A percentile compares a stretch with the other conserved stretches of the same genome.
phyloP scores from a whole-genome alignment of 108 stramenopile species.

The Mayamaea pseudoterrestris region DNA sequence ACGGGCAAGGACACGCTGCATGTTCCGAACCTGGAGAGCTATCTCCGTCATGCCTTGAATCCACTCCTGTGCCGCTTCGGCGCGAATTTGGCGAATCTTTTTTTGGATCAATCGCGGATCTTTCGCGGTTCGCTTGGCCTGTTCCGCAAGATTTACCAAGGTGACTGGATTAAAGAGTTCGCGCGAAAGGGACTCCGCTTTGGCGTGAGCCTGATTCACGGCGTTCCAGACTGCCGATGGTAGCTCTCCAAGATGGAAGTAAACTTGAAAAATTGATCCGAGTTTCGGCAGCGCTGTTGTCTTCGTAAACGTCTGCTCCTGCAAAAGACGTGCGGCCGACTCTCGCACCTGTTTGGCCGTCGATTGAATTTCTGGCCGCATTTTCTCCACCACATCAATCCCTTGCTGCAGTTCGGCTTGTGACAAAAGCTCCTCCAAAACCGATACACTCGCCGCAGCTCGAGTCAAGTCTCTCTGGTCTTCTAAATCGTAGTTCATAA shows the following conservation, averaged over 20 bases:
- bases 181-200: constrained; percentile 23
- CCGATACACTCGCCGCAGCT: constrained; percentile 66
- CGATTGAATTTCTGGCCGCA: constrained; percentile 24
- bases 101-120: constrained; percentile 31
- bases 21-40: constrained; percentile 53
- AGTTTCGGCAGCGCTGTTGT: constrained; percentile 19
- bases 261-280: constrained; percentile 76
- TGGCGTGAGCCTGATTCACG: constrained; percentile 36
- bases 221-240: constrained; percentile 71
- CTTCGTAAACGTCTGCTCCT: constrained; percentile 28
- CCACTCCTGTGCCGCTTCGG: constrained; percentile 46
- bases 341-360: constrained; percentile 16
- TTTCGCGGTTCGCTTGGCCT: constrained; percentile 9
- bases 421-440: constrained; percentile 58
- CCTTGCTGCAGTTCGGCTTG: constrained; percentile 32
- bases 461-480: constrained; percentile 72
- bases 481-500: constrained; percentile 50
- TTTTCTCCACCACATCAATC: constrained; percentile 53
- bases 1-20: constrained; percentile 62
- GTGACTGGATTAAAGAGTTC: constrained; percentile 27
- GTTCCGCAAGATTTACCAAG: constrained; percentile 24
- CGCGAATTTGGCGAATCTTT: constrained; percentile 50
- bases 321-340: constrained; percentile 25
- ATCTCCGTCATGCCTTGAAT: constrained; percentile 39
- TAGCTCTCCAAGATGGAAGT: constrained; percentile 71